These are phyloP conservation scores for Ampelomyces quisqualis DNA, from an alignment of 2,329 filamentous ascomycete genomes.

Conservation along the genomic window DNA sequence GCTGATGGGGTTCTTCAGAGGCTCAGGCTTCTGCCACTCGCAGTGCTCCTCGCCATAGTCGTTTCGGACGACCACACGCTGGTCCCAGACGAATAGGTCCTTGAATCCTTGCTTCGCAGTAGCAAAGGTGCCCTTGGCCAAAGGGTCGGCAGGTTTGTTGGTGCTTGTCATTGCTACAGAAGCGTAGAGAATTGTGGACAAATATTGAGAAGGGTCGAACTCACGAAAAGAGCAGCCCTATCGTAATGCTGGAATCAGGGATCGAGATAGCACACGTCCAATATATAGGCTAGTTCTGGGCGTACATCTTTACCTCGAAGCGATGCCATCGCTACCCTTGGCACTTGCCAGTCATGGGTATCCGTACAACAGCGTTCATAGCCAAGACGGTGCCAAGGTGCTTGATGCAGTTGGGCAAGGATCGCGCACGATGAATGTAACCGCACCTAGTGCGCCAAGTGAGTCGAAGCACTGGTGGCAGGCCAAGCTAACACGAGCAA, in stretches of 20 bases:
- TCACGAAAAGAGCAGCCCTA: conserved; percentile 14
- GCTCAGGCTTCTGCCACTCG: conserved; percentile 68
- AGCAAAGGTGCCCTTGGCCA: conserved; percentile 65
- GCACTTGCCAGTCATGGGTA: conserved; percentile 14
- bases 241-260: conserved; percentile 11
- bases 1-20: conserved; percentile 68
- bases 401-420: conserved; percentile 24
- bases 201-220: conserved; percentile 5
- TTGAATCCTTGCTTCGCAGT: conserved; percentile 64
- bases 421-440: conserved; percentile 26
- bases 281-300: conserved; percentile 23
- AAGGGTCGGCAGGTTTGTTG: conserved; percentile 61
- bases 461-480: conserved; percentile 26
- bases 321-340: conserved; percentile 17
- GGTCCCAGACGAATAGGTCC: conserved; percentile 73
- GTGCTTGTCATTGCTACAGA: conserved; percentile 30
- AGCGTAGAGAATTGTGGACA: conserved; percentile 8
- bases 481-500: conserved; percentile 12
- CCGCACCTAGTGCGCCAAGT: conserved; percentile 27
- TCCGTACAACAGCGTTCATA: conserved; percentile 22
- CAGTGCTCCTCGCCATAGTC: conserved; percentile 63
- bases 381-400: conserved; percentile 38
- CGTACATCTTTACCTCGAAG: conserved; percentile 11
- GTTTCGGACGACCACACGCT: conserved; percentile 67
- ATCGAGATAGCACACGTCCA: conserved; percentile 10